phyloP scores from a whole-genome alignment of 2,329 filamentous ascomycete genomes.

The Juglanconis juglandina region DNA sequence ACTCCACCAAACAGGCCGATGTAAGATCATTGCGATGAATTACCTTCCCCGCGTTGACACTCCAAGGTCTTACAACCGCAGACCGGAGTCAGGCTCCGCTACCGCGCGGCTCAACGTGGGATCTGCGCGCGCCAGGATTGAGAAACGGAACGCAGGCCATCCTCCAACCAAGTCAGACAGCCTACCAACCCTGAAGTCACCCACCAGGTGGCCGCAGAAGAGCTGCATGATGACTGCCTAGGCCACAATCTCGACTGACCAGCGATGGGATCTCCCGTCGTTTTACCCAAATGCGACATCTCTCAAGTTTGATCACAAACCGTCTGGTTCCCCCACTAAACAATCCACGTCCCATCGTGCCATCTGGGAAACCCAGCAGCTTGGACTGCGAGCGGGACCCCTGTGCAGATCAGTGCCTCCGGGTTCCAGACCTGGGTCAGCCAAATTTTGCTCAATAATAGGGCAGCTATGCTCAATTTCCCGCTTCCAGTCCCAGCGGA shows the following conservation, averaged over 20 bases:
- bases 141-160: background rate
- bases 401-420: slow-evolving; percentile 13
- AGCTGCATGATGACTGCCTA: background rate
- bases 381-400: slow-evolving; percentile 8
- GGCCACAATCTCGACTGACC: background rate
- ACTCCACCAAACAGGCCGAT: background rate
- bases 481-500: background rate
- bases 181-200: background rate
- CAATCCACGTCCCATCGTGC: background rate
- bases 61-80: background rate
- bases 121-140: background rate
- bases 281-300: background rate
- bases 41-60: background rate
- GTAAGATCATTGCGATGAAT: too few relatives aligned
- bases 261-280: background rate
- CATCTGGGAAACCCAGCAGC: slow-evolving; percentile 5
- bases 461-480: background rate
- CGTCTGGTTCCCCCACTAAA: background rate
- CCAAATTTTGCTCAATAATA: background rate
- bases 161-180: background rate
- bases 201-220: background rate
- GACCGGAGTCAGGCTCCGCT: background rate
- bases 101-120: background rate
- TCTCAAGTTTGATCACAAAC: background rate
- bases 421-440: background rate